Evolutionary conservation across 768 basidiomycete genomes (phyloP), one percentile per base, ranked within the genome.

Genomic region (Suillus plorans): DNA sequence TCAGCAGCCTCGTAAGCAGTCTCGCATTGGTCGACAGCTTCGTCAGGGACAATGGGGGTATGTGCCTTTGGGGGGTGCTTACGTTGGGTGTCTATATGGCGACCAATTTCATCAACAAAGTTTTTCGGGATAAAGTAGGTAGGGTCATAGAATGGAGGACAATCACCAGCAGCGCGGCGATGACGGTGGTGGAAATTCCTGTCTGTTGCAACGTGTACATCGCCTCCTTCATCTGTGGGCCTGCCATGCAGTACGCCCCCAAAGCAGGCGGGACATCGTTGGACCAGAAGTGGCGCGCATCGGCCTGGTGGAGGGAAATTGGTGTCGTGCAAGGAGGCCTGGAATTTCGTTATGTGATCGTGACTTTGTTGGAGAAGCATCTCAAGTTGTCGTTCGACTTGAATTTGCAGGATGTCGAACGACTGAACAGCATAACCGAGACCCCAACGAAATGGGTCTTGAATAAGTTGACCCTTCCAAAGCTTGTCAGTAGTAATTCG

Each of bases 141-240:
- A 0, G 77, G 76, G 2, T 77, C 67, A 31, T 80, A 76, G 34
- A 78, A 78, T 3, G 55, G 22, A 0, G 76, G 75, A 34, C 75
- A 71, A 44, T 80, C 73, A 2, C 78, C 78, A 0, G 72, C 75
- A 5, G 64, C 50, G 0, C 60, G 16, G 2, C 70, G 61, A 61
- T 83, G 80, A 31, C 4, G 4, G 4, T 31, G 28, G 28, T 31
- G 28, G 28, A 31, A 31, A 31, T 31, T 31, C 28, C 78, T 77
- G 68, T 82, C 80, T 0, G 70, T 69, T 1, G 72, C 72, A 1
- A 82, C 68, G 42, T 81, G 79, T 6, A 81, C 68, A 60, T 82
- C 79, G 1, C 72, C 75, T 0, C 81, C 79, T 14, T 64, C 53
- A 18, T 49, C 47, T 25, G 22, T 49, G 22, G 47, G 22, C 14